Evolutionary conservation across 1,139 yeast genomes (phyloP).

Genomic region (Maudiozyma humilis): DNA sequence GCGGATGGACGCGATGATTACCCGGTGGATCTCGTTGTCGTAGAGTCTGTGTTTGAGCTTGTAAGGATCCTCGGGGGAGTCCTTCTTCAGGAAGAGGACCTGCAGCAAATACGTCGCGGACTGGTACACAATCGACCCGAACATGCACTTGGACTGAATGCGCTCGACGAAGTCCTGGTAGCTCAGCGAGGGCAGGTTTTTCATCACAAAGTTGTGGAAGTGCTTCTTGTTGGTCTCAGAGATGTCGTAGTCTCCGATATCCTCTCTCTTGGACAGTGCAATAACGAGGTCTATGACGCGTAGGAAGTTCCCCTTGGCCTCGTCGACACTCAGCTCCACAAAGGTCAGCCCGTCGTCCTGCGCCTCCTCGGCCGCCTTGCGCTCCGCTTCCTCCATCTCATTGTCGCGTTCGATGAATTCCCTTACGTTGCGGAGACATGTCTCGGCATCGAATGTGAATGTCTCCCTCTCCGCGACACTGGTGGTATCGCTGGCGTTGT

Average conservation of each 20-base stretch:
- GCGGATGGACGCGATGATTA: constrained; percentile 42
- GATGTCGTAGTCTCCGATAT: constrained; percentile 1
- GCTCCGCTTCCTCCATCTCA: neutral
- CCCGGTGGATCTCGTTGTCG: constrained; percentile 39
- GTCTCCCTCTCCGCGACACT: neutral
- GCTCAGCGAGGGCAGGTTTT: constrained; percentile 26
- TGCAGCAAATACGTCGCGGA: constrained; percentile 26
- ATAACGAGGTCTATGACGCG: constrained; percentile 9
- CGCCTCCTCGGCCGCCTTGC: neutral
- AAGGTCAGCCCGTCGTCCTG: constrained; percentile 1
- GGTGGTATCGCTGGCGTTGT: neutral
- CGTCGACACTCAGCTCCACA: constrained; percentile 11
- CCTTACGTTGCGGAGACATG: constrained; percentile 2
- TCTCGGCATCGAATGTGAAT: constrained; percentile 6
- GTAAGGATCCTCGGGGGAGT: constrained; percentile 34
- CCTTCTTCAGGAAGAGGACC: constrained; percentile 33
- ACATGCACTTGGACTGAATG: constrained; percentile 29
- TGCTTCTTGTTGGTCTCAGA: constrained; percentile 4
- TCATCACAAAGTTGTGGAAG: constrained; percentile 20
- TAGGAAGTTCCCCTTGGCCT: constrained; percentile 17
- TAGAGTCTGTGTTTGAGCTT: constrained; percentile 30
- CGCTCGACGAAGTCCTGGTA: constrained; percentile 23
- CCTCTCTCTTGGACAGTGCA: constrained; percentile 10
- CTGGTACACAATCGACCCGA: constrained; percentile 26
- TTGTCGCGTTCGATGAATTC: constrained; percentile 3